Base-by-base conservation (phyloP, 208 protist genomes). In the Crithidia thermophila region DNA sequence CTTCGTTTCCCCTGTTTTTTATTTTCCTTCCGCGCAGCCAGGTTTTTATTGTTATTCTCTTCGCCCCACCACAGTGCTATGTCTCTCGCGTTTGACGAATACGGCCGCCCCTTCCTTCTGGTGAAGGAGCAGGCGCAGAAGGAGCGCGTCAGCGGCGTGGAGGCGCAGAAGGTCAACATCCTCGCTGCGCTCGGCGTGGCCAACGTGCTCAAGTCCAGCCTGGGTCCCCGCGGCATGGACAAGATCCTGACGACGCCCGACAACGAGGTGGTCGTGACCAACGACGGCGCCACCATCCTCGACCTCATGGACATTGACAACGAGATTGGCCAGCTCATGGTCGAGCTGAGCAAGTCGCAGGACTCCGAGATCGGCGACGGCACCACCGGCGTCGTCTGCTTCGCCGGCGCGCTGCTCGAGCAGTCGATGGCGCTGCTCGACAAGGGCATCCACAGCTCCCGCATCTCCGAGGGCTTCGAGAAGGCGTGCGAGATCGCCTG, bases 321-420 rank as follows among this genome's bases (percentile, higher is more conserved):
- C 84, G 97, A 99, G 77, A 98, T 99, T 47, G 99, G 97, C 25
- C 99, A 99, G 85, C 88, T 99, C 23, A 85, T 99, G 74, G 99
- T 99, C 10, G 98, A 99, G 78, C 90, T 99, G 33, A 99, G 98
- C 69, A 98, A 99, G 77, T 99, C 98, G 20, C 98, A 99, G 84
- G 99, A 99, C 76, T 98, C 99, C 36, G 99, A 99, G 85, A 99
- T 99, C 74, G 99, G 99, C 52, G 99, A 99, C 81, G 99, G 99
- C 33, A 99, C 99, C 3, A 99, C 99, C 11, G 98, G 98, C 46
- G 99, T 99, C 33, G 98, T 99, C 1, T 99, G 99, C 60, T 90
- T 99, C 21, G 99, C 99, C 21, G 99, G 99, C 47, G 91, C 98
- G 14, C 90, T 99, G 10, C 82, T 99, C 2, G 98, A 99, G 82